Percentiles rank a stretch among this genome's conserved stretches.
These are phyloP conservation scores for Clonostachys rosea DNA, from an alignment of 2,329 filamentous ascomycete species.

Conservation along the genomic window DNA sequence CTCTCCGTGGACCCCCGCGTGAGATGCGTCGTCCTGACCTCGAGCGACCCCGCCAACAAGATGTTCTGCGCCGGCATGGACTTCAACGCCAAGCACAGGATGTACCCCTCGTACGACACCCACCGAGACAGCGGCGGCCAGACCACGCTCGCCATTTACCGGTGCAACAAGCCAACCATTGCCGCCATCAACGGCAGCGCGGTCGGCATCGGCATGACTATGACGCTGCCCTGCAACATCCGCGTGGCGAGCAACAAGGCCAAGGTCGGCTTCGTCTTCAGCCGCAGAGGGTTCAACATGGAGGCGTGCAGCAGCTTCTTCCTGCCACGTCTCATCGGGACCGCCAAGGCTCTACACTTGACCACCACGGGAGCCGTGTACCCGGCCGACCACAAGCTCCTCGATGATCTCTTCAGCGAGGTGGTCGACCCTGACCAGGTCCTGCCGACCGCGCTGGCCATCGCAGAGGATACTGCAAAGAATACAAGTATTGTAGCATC, in stretches of 20 bases:
- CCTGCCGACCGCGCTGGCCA: conserved; percentile 57
- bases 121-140: conserved; percentile 48
- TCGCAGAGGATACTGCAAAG: conserved; percentile 61
- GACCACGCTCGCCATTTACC: conserved; percentile 48
- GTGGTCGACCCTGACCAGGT: conserved; percentile 56
- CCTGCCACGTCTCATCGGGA: conserved; percentile 65
- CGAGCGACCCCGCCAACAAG: conserved; percentile 37
- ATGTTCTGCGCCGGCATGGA: conserved; percentile 58
- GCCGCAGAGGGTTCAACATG: conserved; percentile 64
- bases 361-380: conserved; percentile 64
- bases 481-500: conserved; percentile 63
- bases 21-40: conserved; percentile 48
- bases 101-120: conserved; percentile 14
- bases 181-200: conserved; percentile 55
- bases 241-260: conserved; percentile 49
- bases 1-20: conserved; percentile 51
- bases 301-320: conserved; percentile 71
- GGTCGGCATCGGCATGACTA: conserved; percentile 57
- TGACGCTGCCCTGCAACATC: conserved; percentile 51
- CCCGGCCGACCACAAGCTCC: conserved; percentile 40
- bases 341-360: conserved; percentile 58
- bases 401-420: conserved; percentile 62
- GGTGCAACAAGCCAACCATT: conserved; percentile 54
- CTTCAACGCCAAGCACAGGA: conserved; percentile 28
- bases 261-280: conserved; percentile 72